Percentiles rank a stretch among this genome's conserved stretches.
phyloP scores from a whole-genome alignment of 345 rosid species.

The Kernera saxatilis region DNA sequence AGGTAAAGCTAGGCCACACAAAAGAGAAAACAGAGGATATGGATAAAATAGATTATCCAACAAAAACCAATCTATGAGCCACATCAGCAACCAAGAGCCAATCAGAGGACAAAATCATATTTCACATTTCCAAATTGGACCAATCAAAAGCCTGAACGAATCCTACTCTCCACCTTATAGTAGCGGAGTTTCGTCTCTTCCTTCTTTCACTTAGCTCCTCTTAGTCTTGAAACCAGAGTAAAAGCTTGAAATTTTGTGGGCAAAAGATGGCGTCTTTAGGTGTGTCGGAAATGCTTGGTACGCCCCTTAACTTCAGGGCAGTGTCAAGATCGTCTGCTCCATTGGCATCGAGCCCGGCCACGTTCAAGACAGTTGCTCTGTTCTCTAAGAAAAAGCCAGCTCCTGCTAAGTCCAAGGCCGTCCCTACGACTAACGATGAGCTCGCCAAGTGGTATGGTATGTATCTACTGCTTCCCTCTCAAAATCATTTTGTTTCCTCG shows the following conservation, averaged over 20 bases:
- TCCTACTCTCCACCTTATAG: constrained; percentile 63
- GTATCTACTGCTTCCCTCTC: constrained; percentile 21
- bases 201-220: constrained; percentile 22
- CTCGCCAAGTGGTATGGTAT: constrained; percentile 99
- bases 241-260: constrained; percentile 18
- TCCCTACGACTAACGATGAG: constrained; percentile 55
- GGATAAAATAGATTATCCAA: constrained; percentile 44
- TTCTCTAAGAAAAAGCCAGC: constrained; percentile 80
- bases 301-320: constrained; percentile 55
- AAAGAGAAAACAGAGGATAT: constrained; percentile 14
- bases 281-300: constrained; percentile 77
- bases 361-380: constrained; percentile 75
- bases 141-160: constrained; percentile 34
- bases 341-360: constrained; percentile 44
- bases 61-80: constrained; percentile 40
- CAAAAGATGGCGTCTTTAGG: constrained; percentile 61
- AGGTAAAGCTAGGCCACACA: constrained; percentile 27
- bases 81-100: constrained; percentile 40
- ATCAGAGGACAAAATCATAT: constrained; percentile 55
- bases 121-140: constrained; percentile 35
- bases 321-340: constrained; percentile 51
- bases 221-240: background rate
- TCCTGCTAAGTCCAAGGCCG: constrained; percentile 51
- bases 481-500: background rate
- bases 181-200: constrained; percentile 18